Evolutionary conservation across 495 filamentous ascomycete genomes (phyloP), one percentile per base, ranked within the genome.

Genomic region (Trichoderma parareesei): DNA sequence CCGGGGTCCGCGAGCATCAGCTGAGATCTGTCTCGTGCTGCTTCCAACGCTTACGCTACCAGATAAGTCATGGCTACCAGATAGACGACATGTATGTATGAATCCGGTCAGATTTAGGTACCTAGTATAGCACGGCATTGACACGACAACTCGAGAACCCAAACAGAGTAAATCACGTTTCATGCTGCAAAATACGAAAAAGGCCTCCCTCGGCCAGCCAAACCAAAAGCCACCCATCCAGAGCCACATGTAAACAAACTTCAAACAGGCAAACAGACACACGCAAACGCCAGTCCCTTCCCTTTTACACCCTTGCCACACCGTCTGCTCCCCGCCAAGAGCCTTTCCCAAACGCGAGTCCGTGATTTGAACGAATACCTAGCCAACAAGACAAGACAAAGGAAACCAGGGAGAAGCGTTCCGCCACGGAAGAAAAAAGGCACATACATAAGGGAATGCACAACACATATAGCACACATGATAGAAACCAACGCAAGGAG

Each of bases 391-490:
- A 18, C 14, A 55, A 18, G 37, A 37, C 4, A 35, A 57, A 5
- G 16, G 27, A 57, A 35, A 10, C 20, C 3, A 37, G 4, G 53
- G 16, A 27, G 49, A 35, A 33, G 18, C 10, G 10, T 10, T 57
- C 27, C 27, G 27, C 27, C 27, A 27, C 27, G 27, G 27, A 27
- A 57, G 14, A 57, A 16, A 0, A 4, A 57, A 35, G 8, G 7
- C 10, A 57, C 9, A 27, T 10, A 35, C 20, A 57, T 35, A 11
- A 33, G 7, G 9, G 20, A 57, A 48, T 48, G 53, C 53, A 57
- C 53, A 57, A 10, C 2, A 35, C 53, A 69, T 69, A 71, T 67
- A 68, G 62, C 65, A 65, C 68, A 64, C 63, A 49, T 60, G 70
- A 66, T 49, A 27, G 5, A 43, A 42, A 61, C 46, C 18, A 66